These are phyloP conservation scores for Kregervanrija delftensis DNA, from an alignment of 805 yeast species.

Conservation along the genomic window DNA sequence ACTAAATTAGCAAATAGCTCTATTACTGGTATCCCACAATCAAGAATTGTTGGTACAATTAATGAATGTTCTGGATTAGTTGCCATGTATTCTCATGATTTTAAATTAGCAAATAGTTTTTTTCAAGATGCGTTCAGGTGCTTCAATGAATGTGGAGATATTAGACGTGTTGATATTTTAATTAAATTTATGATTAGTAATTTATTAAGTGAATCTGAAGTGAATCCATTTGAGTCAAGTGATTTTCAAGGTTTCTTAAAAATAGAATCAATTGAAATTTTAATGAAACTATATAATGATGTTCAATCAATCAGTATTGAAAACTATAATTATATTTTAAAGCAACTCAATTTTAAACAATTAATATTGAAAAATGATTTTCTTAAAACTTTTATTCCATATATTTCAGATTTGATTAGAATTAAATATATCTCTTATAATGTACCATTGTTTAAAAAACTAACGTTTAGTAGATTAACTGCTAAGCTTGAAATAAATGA, in stretches of 20 bases:
- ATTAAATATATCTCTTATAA: slow-evolving; percentile 17
- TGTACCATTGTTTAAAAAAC: slow-evolving; percentile 16
- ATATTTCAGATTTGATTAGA: slow-evolving; percentile 19
- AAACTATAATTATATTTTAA: slow-evolving; percentile 15
- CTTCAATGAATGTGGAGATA: slow-evolving; percentile 54
- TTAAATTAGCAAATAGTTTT: slow-evolving; percentile 42
- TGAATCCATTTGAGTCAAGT: slow-evolving; percentile 67
- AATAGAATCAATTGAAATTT: slow-evolving; percentile 11
- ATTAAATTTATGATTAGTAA: slow-evolving; percentile 57
- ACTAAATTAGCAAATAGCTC: slow-evolving; percentile 42
- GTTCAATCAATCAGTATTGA: slow-evolving; percentile 21
- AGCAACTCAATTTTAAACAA: slow-evolving; percentile 6
- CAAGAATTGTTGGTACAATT: slow-evolving; percentile 65
- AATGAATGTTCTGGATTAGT: slow-evolving; percentile 72
- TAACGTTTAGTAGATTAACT: slow-evolving; percentile 16
- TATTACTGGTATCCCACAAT: slow-evolving; percentile 66
- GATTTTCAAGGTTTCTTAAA: slow-evolving; percentile 42
- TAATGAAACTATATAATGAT: slow-evolving; percentile 23
- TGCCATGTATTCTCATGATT: slow-evolving; percentile 52
- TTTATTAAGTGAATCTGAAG: slow-evolving; percentile 54
- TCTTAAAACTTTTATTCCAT: slow-evolving; percentile 18
- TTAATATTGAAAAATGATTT: slow-evolving; percentile 12
- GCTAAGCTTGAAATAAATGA: slow-evolving; percentile 14
- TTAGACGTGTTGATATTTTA: slow-evolving; percentile 48
- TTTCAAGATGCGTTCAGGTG: slow-evolving; percentile 44